Percentiles rank a stretch among this genome's conserved stretches.
phyloP scores from a whole-genome alignment of 2,329 filamentous ascomycete genomes.

The Cercospora zeina region DNA sequence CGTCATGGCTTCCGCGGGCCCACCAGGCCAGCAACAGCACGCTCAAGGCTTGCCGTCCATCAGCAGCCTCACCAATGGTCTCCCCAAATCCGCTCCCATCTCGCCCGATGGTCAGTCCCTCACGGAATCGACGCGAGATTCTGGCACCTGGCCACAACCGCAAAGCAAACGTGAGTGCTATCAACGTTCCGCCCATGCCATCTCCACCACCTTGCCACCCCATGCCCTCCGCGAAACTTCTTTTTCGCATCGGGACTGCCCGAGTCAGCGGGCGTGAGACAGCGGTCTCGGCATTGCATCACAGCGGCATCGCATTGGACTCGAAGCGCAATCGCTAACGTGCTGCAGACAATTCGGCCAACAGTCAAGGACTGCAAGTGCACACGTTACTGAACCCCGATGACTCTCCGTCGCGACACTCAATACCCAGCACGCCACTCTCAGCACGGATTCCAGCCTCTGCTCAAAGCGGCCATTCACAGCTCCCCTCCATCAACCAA shows the following conservation, averaged over 20 bases:
- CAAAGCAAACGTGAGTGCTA: conserved; percentile 43
- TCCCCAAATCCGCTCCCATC: conserved; percentile 36
- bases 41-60: conserved; percentile 41
- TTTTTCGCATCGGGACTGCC: not conserved
- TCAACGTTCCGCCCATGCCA: conserved; percentile 13
- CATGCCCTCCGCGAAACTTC: not conserved
- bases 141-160: conserved; percentile 42
- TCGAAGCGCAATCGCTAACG: not conserved
- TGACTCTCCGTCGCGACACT: conserved; percentile 49
- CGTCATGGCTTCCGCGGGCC: conserved; percentile 34
- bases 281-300: conserved; percentile 9
- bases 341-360: conserved; percentile 43
- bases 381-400: conserved; percentile 54
- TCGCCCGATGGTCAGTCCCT: conserved; percentile 38
- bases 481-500: conserved; percentile 60
- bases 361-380: conserved; percentile 51
- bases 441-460: conserved; percentile 43
- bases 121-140: conserved; percentile 40
- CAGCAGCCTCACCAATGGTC: conserved; percentile 41
- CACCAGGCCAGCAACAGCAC: conserved; percentile 25
- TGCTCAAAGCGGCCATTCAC: conserved; percentile 38
- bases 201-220: conserved; percentile 3
- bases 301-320: not conserved
- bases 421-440: conserved; percentile 47
- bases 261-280: conserved; percentile 5